A percentile compares a stretch with the other conserved stretches of the same genome.
Evolutionary conservation across 148 eudicot species (phyloP).

Genomic region (Cornus florida): DNA sequence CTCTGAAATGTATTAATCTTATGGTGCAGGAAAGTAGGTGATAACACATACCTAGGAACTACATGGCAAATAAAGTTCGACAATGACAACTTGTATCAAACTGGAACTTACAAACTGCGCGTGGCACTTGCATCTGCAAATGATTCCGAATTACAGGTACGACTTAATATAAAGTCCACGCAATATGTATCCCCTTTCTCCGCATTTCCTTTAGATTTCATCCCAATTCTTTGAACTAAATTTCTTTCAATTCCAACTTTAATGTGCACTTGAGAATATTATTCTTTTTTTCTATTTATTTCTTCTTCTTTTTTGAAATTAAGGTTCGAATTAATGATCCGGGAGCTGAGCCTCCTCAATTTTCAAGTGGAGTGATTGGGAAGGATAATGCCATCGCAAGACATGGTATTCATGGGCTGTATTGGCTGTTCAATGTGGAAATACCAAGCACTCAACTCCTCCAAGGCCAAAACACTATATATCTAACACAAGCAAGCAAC

Average conservation of each 20-base stretch:
- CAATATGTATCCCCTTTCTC: too few relatives aligned
- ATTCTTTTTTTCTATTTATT: too few relatives aligned
- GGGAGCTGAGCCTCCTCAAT: slow-evolving; percentile 40
- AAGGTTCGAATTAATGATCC: slow-evolving; percentile 73
- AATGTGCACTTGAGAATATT: too few relatives aligned
- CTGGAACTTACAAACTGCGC: slow-evolving; percentile 52
- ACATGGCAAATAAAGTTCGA: slow-evolving; percentile 74
- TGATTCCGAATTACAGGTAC: slow-evolving; percentile 56
- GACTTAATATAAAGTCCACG: too few relatives aligned
- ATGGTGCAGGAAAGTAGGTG: slow-evolving; percentile 43
- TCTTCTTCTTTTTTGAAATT: background rate
- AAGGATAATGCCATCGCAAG: slow-evolving; percentile 82
- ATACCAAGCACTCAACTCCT: slow-evolving; percentile 39
- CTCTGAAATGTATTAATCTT: background rate
- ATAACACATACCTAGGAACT: slow-evolving; percentile 41
- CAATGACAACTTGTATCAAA: slow-evolving; percentile 30
- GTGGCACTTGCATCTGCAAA: slow-evolving; percentile 71
- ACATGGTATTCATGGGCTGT: slow-evolving; percentile 85
- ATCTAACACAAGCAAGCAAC: slow-evolving; percentile 57
- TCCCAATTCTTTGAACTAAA: too few relatives aligned
- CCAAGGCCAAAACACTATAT: slow-evolving; percentile 60
- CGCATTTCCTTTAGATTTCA: too few relatives aligned
- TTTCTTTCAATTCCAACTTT: too few relatives aligned
- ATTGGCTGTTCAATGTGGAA: slow-evolving; percentile 61
- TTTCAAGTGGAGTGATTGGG: slow-evolving; percentile 70